Evolutionary conservation across 2,329 filamentous ascomycete genomes (phyloP), one percentile per base, ranked within the genome.

Genomic region (Aspergillus transmontanensis): DNA sequence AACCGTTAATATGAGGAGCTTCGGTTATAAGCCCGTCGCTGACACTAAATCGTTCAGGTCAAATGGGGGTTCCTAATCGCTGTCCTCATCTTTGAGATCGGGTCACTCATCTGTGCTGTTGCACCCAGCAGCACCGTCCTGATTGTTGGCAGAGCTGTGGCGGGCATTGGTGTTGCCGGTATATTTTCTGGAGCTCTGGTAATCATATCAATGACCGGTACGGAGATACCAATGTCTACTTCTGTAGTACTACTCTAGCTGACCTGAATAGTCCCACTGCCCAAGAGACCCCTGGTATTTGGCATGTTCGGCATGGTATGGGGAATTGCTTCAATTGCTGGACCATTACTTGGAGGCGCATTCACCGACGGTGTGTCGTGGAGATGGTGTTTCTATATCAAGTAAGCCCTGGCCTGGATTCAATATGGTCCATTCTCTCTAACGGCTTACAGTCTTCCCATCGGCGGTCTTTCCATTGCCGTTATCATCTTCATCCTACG

Each of bases 231-330:
- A 19, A 16, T 30, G n/a, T 10, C 30, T 28, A 21, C 10, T 41
- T 10, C 11, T 28, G 1, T 36, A 4, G 14, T 14, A 23, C 11
- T n/a, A 6, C 46, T 19, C 30, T 57, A 30, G 26, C 26, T 59
- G 57, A 54, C 71, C 70, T 32, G 3, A 11, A n/a, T 32, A 7
- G 81, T 87, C 55, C 85, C 86, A 5, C 79, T 88, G 10, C 74
- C 81, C 9, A 84, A 85, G 68, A 79, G 86, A 9, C 36, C 86
- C 82, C 65, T 75, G 2, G 73, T 71, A 26, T 72, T 75, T 26
- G 74, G 73, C 0, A 71, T 87, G 46, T 79, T 87, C 46, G 83
- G 83, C 12, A 83, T 80, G 57, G 85, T 87, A 78, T 87, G 83
- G 74, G 86, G 85, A 19, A 80, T 88, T 57, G 84, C 84, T 0